phyloP scores from a whole-genome alignment of 169 alveolate genomes.

The Eimeria sp. region DNA sequence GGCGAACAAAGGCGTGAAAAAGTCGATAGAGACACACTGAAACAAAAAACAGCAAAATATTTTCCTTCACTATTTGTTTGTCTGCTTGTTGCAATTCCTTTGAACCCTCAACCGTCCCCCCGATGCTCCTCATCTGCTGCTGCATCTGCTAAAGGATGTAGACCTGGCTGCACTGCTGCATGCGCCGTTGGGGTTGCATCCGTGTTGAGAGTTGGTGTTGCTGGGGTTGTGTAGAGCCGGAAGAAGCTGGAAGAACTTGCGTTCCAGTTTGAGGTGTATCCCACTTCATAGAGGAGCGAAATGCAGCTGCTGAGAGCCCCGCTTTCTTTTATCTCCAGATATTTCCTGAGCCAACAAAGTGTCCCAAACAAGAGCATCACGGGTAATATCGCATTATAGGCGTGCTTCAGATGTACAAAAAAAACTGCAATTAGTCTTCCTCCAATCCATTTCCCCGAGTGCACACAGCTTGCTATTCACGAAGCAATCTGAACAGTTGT shows the following conservation, averaged over 20 bases:
- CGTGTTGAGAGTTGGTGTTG: neutral
- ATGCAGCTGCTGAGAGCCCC: slow-evolving; percentile 83
- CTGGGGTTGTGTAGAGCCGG: neutral
- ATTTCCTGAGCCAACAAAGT: slow-evolving; percentile 81
- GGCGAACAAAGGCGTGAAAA: neutral
- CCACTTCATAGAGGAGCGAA: slow-evolving; percentile 85
- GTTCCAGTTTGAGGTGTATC: slow-evolving; percentile 87
- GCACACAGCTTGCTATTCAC: neutral
- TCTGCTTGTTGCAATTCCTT: neutral
- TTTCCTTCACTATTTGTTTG: neutral
- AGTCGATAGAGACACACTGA: neutral
- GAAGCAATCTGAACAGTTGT: neutral
- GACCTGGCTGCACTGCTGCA: neutral
- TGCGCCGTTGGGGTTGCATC: neutral
- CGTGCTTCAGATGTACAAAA: neutral
- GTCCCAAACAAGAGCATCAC: neutral
- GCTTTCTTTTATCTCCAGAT: slow-evolving; percentile 68
- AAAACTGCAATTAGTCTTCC: neutral
- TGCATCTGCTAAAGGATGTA: neutral
- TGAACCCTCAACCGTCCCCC: neutral
- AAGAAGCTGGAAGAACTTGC: slow-evolving; percentile 4
- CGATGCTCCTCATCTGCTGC: neutral
- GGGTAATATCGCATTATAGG: no score
- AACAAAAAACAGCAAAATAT: neutral
- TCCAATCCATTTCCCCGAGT: neutral